phyloP scores from a whole-genome alignment of 441 rosid genomes.

The Mallotus japonicus region DNA sequence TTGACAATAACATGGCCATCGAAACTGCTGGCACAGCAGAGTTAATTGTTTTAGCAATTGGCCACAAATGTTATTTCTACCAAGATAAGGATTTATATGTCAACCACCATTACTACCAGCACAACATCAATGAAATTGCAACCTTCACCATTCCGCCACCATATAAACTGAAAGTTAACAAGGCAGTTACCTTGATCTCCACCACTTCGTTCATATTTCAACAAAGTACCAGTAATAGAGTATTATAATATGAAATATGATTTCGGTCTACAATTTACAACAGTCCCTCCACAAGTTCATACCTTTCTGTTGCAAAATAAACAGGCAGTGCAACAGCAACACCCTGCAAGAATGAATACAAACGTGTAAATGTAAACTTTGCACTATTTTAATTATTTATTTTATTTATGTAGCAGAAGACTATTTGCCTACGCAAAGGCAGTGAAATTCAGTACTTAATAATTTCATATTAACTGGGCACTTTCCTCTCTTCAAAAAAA shows the following conservation, averaged over 20 bases:
- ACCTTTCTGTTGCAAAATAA: conserved; percentile 98
- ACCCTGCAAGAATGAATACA: conserved; percentile 50
- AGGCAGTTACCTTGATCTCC: neutral
- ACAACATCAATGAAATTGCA: neutral
- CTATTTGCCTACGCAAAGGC: conserved; percentile 1
- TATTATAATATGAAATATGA: neutral
- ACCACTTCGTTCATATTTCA: neutral
- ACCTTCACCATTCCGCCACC: neutral
- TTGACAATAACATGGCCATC: neutral
- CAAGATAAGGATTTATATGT: neutral
- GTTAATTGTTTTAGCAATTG: neutral
- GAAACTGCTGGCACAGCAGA: neutral
- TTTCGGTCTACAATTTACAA: neutral
- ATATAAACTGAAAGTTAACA: neutral
- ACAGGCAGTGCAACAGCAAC: conserved; percentile 98
- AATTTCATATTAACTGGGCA: neutral
- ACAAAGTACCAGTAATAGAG: neutral
- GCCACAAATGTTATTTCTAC: neutral
- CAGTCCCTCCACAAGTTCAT: conserved; percentile 22
- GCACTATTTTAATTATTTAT: neutral
- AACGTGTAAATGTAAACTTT: conserved; percentile 14
- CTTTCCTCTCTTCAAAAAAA: no score
- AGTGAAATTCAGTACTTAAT: neutral
- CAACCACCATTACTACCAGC: neutral
- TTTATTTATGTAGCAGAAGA: conserved; percentile 9